Conservation (phyloP, 1,139 yeast species). For the Suhomyces panamericanus region DNA sequence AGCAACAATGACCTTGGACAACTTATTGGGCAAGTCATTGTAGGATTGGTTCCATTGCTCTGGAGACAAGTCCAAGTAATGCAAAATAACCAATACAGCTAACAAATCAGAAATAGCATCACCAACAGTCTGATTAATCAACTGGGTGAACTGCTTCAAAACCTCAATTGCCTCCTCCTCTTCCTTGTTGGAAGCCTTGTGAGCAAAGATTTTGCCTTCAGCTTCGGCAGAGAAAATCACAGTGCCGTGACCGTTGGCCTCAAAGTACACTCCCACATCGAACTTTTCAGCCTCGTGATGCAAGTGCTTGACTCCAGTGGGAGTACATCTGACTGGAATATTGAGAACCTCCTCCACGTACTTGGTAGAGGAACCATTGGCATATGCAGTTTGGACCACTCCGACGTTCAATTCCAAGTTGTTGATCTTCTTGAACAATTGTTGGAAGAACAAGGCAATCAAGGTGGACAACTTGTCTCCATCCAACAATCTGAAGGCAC, state of each 20-base stretch:
- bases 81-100: slow-evolving; percentile 67
- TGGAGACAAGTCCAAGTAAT: slow-evolving; percentile 57
- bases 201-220: slow-evolving; percentile 33
- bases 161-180: slow-evolving; percentile 50
- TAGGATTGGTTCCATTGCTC: slow-evolving; percentile 75
- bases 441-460: slow-evolving; percentile 67
- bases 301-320: slow-evolving; percentile 95
- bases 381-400: slow-evolving; percentile 96
- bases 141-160: slow-evolving; percentile 57
- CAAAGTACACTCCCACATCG: slow-evolving; percentile 93
- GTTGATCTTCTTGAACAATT: slow-evolving; percentile 44
- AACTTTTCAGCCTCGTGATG: slow-evolving; percentile 84
- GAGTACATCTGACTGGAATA: slow-evolving; percentile 83
- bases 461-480: slow-evolving; percentile 94
- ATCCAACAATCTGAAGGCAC: slow-evolving; percentile 69
- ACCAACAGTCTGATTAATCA: slow-evolving; percentile 95
- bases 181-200: slow-evolving; percentile 21
- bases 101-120: slow-evolving; percentile 92
- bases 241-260: slow-evolving; percentile 99
- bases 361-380: slow-evolving; percentile 87
- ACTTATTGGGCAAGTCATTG: slow-evolving; percentile 80
- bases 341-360: slow-evolving; percentile 63
- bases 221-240: slow-evolving; percentile 73
- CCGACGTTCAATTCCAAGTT: slow-evolving; percentile 58
- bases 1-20: slow-evolving; percentile 77